Evolutionary conservation across 768 basidiomycete species (phyloP).

Genomic region (Candolleomyces aberdarensis): DNA sequence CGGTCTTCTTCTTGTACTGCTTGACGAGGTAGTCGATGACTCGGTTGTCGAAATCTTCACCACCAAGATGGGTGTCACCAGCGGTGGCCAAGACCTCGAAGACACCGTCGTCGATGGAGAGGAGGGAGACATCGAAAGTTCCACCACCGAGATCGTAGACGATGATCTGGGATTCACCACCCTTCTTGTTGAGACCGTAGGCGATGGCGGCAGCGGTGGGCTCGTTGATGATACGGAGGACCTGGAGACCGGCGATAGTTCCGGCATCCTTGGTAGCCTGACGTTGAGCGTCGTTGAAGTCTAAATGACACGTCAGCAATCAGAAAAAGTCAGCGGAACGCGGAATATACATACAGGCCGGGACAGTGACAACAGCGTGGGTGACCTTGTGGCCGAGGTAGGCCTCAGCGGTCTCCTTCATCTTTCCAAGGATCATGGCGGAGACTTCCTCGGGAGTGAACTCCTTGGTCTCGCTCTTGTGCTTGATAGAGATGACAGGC

Average conservation of each 20-base stretch:
- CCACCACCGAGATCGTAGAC: constrained; percentile 99
- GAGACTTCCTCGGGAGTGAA: constrained; percentile 94
- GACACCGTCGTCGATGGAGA: constrained; percentile 92
- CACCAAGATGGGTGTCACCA: constrained; percentile 93
- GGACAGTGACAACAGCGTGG: constrained; percentile 97
- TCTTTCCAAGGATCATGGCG: constrained; percentile 94
- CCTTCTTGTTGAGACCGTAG: constrained; percentile 97
- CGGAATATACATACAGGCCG: constrained; percentile 65
- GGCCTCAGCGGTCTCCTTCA: constrained; percentile 99
- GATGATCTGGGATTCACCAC: constrained; percentile 91
- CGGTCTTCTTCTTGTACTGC: constrained; percentile 89
- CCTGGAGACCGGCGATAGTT: constrained; percentile 89
- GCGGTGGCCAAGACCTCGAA: constrained; percentile 89
- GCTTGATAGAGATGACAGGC: constrained; percentile 72
- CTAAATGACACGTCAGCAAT: constrained; percentile 27
- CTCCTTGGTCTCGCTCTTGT: constrained; percentile 75
- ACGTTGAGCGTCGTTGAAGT: constrained; percentile 99
- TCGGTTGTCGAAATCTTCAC: constrained; percentile 95
- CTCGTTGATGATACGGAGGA: constrained; percentile 97
- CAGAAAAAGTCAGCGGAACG: background rate
- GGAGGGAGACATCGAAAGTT: constrained; percentile 97
- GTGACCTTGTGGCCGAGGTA: constrained; percentile 96
- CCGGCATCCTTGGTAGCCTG: constrained; percentile 99
- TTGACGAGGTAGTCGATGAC: constrained; percentile 89
- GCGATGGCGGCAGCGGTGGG: constrained; percentile 97